Base-by-base conservation (phyloP, 2,329 filamentous ascomycete species). In the Xylaria sp. region DNA sequence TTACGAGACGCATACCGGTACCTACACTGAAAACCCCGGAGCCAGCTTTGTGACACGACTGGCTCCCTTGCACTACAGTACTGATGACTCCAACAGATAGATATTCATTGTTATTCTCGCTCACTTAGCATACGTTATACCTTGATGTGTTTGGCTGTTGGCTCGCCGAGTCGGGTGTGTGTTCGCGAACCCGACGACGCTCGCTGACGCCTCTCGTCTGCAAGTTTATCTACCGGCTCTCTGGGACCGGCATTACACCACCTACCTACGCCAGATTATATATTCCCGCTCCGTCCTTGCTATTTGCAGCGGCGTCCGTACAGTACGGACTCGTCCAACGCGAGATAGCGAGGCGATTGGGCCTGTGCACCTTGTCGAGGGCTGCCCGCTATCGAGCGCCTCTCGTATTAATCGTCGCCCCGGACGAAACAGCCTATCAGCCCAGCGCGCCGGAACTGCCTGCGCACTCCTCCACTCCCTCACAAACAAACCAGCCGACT, bases 321-420 rank as follows among this genome's bases (percentile, higher is more conserved):
- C 55, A 18, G 55, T 57, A 43, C 55, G 36, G 48, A 25, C n/a
- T 49, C 33, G 39, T 62, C 57, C 43, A 62, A 48, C 46, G 49
- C n/a, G 56, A 49, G 56, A 55, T 46, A 48, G 33, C n/a, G 41
- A 58, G 36, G 43, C 51, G 18, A 58, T 66, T 62, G 49, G 66
- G 57, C 13, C 25, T 1, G 25, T 41, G 23, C 54, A 39, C 36
- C 13, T 23, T 2, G n/a, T 39, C 52, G 55, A 65, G 49, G 49
- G 36, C 54, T 59, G 52, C 7, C 58, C 52, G 58, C 66, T 41
- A 36, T 67, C 49, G 46, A 58, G 20, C 60, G 65, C 66, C 62
- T 60, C 66, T 60, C 39, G 61, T 68, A 64, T 68, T 68, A 56
- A 68, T 33, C 52, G 28, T 33, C n/a, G 28, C 51, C 23, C 39